These are phyloP conservation scores for Psidium guajava DNA, from an alignment of 345 rosid genomes.

Conservation along the genomic window DNA sequence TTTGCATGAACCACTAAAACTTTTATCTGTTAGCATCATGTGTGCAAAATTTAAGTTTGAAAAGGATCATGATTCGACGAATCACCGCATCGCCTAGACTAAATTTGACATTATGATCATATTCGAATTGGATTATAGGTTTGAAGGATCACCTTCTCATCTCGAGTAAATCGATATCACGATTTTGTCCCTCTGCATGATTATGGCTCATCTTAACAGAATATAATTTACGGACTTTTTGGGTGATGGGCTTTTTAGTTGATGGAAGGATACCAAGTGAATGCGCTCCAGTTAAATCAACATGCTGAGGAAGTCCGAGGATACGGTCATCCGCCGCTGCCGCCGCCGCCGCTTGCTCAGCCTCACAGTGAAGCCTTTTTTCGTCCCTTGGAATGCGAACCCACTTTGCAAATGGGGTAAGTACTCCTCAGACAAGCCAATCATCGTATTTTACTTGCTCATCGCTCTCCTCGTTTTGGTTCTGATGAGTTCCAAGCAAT, in stretches of 20 bases:
- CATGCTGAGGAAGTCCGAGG: slow-evolving; percentile 28
- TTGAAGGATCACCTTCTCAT: background rate
- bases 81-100: background rate
- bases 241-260: slow-evolving; percentile 29
- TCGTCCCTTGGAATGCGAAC: slow-evolving; percentile 81
- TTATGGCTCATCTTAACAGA: background rate
- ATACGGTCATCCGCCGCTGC: slow-evolving; percentile 28
- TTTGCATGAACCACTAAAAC: background rate
- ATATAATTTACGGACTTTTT: background rate
- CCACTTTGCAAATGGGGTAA: slow-evolving; percentile 87
- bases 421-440: background rate
- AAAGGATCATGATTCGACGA: background rate
- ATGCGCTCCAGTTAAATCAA: slow-evolving; percentile 51
- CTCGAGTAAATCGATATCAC: background rate
- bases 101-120: background rate
- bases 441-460: background rate
- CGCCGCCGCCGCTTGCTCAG: slow-evolving; percentile 21
- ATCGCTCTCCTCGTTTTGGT: background rate
- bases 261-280: slow-evolving; percentile 80
- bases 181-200: background rate
- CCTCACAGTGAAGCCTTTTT: slow-evolving; percentile 50
- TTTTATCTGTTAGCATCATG: background rate
- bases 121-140: background rate
- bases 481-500: background rate
- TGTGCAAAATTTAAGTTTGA: background rate